Evolutionary conservation across 768 basidiomycete genomes (phyloP), one percentile per base, ranked within the genome.

Genomic region (Lentinula sp.): DNA sequence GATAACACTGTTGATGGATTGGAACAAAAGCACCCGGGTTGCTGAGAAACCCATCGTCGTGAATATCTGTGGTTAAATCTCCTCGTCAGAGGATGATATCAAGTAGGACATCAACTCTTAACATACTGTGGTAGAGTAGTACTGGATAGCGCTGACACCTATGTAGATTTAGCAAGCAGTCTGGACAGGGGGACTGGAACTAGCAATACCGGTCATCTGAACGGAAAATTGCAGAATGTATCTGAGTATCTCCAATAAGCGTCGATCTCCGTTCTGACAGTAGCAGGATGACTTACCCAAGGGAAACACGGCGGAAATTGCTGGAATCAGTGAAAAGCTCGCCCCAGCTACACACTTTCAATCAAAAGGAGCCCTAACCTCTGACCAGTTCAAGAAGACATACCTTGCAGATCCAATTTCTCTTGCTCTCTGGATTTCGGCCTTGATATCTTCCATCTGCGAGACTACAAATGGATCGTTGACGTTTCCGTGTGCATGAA

Each of bases 1-100:
- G 59, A 84, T 81, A 49, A 83, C 69, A 32, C 78, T 79, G 69
- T 82, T 84, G 64, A 82, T 79, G 3, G 78, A 80, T 66, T 83
- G 82, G 66, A 84, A 79, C 37, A 81, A 72, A 15, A 84, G 75
- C 37, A 80, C 77, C 12, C 76, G 76, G 8, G 74, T 74, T 0
- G 77, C 70, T 33, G 69, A 71, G 67, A 81, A 80, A 15, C 79
- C 79, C 75, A 80, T 80, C 72, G 73, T 76, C 53, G 69, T 69
- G 63, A 77, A 77, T 45, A 77, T 76, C 74, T 76, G 50, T 10
- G 20, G 8, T 13, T 28, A 20, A 39, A 28, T 10, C 7, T 8
- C 4, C 7, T 46, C 23, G 15, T 53, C 20, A 39, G 41, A 9
- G 1, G 33, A 32, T 10, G 12, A 37, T 54, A 32, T 51, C 32